Evolutionary conservation across 208 protist genomes (phyloP).

Genomic region (Trypanosoma rangeli): DNA sequence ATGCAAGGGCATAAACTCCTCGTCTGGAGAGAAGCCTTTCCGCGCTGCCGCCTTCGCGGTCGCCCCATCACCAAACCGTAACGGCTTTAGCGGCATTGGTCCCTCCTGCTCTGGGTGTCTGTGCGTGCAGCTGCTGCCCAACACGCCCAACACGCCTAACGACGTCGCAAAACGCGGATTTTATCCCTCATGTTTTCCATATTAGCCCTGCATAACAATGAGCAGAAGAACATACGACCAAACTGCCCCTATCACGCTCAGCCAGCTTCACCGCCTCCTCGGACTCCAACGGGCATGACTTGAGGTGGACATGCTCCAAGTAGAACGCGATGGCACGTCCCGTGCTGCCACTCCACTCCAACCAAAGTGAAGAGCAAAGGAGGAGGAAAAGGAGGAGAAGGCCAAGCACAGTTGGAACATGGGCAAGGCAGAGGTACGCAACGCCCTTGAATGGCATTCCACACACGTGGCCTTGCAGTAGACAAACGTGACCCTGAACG

Average conservation of each 20-base stretch:
- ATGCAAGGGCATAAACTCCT: no score
- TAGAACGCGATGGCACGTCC: neutral
- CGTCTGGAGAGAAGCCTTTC: no score
- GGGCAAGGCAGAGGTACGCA: neutral
- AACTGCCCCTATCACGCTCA: neutral
- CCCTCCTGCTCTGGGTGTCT: no score
- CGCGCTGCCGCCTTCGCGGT: no score
- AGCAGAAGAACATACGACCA: neutral
- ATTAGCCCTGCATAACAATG: neutral
- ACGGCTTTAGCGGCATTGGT: no score
- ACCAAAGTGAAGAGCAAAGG: slow-evolving; percentile 24
- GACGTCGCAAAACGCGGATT: neutral
- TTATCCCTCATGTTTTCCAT: neutral
- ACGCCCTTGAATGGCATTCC: neutral
- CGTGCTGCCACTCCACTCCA: neutral
- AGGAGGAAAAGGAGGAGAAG: neutral
- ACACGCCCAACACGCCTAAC: neutral
- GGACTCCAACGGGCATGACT: slow-evolving; percentile 1
- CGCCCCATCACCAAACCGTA: no score
- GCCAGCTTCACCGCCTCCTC: slow-evolving; percentile 1
- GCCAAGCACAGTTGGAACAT: slow-evolving; percentile 15
- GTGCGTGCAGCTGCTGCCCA: no score
- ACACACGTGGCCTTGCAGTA: neutral
- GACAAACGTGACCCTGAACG: slow-evolving; percentile 25
- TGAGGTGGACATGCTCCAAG: slow-evolving; percentile 4